phyloP scores from a whole-genome alignment of 345 rosid genomes.

The Salix dunnii region DNA sequence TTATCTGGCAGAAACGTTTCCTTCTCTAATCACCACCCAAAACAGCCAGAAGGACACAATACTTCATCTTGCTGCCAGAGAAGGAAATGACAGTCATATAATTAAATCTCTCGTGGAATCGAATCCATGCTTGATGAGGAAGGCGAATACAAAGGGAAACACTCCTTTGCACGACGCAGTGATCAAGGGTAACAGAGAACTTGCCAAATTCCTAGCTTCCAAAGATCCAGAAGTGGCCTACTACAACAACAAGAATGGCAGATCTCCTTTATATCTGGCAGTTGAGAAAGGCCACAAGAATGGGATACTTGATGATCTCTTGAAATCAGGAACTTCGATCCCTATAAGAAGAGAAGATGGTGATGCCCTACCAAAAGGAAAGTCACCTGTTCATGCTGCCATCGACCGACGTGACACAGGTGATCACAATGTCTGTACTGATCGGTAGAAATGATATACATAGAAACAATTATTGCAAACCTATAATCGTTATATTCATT shows the following conservation, averaged over 20 bases:
- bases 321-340: neutral
- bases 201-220: neutral
- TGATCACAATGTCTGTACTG: neutral
- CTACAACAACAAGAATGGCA: neutral
- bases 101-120: neutral
- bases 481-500: neutral
- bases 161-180: conserved; percentile 2
- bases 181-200: neutral
- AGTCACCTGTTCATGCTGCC: neutral
- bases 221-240: neutral
- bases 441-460: neutral
- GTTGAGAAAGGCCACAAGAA: neutral
- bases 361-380: neutral
- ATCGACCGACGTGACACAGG: neutral
- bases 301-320: neutral
- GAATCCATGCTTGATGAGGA: neutral
- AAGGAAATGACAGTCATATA: neutral
- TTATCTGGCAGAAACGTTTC: neutral
- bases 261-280: conserved; percentile 7
- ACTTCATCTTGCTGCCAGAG: conserved; percentile 1
- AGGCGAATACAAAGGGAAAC: neutral
- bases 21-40: neutral
- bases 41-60: neutral
- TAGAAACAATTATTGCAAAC: neutral
- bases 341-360: neutral